phyloP scores from a whole-genome alignment of 2,329 filamentous ascomycete species.

The Phyllachora maydis region DNA sequence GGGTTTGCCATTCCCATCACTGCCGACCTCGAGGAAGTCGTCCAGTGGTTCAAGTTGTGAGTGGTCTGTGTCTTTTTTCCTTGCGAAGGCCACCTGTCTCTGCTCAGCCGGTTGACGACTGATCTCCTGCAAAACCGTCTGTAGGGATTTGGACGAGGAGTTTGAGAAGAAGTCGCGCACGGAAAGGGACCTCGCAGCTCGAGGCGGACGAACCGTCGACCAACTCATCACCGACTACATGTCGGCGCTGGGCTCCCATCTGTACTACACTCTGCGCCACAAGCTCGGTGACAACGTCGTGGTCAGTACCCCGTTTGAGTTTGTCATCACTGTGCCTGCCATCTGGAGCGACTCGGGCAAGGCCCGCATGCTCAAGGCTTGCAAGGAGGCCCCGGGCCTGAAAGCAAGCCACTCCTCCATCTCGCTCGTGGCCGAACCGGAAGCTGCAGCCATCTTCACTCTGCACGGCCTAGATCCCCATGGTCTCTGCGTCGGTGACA shows the following conservation, averaged over 20 bases:
- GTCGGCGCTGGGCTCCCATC: constrained; percentile 23
- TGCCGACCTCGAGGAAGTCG: constrained; percentile 15
- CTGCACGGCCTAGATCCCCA: constrained; percentile 20
- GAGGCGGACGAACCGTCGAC: constrained; percentile 14
- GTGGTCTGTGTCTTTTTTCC: constrained; percentile 7
- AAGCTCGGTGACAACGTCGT: constrained; percentile 20
- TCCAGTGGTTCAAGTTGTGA: constrained; percentile 30
- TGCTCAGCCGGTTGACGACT: too few relatives aligned
- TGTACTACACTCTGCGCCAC: constrained; percentile 19
- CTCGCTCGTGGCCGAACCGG: constrained; percentile 27
- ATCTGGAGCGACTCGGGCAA: constrained; percentile 36
- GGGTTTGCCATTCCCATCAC: constrained; percentile 23
- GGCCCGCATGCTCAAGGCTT: constrained; percentile 23
- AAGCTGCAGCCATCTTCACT: constrained; percentile 28
- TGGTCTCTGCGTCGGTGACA: constrained; percentile 18
- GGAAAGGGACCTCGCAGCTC: constrained; percentile 7
- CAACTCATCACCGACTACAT: constrained; percentile 25
- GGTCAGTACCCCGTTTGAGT: constrained; percentile 23
- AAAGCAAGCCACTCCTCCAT: constrained; percentile 13
- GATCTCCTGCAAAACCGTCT: too few relatives aligned
- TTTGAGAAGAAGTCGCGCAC: too few relatives aligned
- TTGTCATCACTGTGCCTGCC: constrained; percentile 34
- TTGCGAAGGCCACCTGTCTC: too few relatives aligned
- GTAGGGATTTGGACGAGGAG: too few relatives aligned
- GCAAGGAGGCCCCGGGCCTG: constrained; percentile 14